Evolutionary conservation across 306 rosid species (phyloP), one percentile per base, ranked within the genome.

Genomic region (Phaseolus lunatus): DNA sequence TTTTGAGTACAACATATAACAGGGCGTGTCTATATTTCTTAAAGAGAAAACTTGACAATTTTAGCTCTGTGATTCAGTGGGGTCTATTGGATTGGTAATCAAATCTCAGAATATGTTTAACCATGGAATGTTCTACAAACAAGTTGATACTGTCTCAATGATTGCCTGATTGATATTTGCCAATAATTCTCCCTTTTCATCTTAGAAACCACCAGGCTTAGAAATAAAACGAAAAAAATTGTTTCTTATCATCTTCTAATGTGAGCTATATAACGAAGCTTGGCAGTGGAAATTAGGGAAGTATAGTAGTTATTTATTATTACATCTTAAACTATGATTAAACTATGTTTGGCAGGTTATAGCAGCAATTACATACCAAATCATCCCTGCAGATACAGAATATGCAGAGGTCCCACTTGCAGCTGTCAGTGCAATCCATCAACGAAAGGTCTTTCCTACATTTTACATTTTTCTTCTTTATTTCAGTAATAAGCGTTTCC

Each of bases 351-450:
- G 80, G 48, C 87, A 94, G 98, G 89, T 90, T 83, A 75, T 91
- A 47, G 98, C 91, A 82, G 91, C 98, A 73, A 89, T 94, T 70
- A 88, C 96, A 26, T 91, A 82, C 77, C 97, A 94, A 87, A 89
- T 94, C 80, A 81, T 94, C 76, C 96, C 98, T 31, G 89, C 96
- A 69, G 97, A 94, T 80, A 94, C 94, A 41, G 90, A 88, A 70
- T 84, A 86, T 85, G 98, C 96, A 62, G 98, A 94, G 89, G 89
- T 91, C 78, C 97, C 98, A 62, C 94, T 91, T 82, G 93, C 98
- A 75, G 96, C 93, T 39, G 97, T 91, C 72, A 57, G 79, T 78
- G 81, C 90, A 83, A 71, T 67, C 58, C 75, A 73, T 80, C 98
- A 94, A 68, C 85, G 68, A 76, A 90, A 94, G 97, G 98, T 94